Conservation (phyloP, 495 filamentous ascomycete genomes). For the Daldinia loculata region DNA sequence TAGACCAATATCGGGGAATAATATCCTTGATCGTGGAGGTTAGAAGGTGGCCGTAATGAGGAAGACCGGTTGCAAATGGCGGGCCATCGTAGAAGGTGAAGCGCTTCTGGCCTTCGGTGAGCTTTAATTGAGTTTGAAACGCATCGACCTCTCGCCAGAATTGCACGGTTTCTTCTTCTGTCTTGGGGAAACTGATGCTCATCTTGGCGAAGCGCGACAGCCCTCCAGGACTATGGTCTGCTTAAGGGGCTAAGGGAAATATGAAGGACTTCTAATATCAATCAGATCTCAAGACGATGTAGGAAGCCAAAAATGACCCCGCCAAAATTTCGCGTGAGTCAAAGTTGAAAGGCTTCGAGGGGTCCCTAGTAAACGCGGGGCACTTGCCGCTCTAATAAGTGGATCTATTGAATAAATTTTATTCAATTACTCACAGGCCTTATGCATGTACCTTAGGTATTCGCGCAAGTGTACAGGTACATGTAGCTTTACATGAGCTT, state of each 20-base stretch:
- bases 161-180: conserved; percentile 36
- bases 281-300: not conserved
- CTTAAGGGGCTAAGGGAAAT: not conserved
- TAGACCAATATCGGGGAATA: conserved; percentile 96
- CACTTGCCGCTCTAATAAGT: conserved; percentile 14
- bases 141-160: conserved; percentile 49
- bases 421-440: not conserved
- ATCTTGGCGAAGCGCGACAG: conserved; percentile 28
- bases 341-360: conserved; percentile 2
- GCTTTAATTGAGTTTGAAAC: conserved; percentile 62
- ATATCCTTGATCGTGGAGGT: conserved; percentile 98
- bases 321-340: conserved; percentile 38
- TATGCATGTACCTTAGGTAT: not conserved
- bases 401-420: not conserved
- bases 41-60: conserved; percentile 95
- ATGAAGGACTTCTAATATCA: not conserved
- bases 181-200: conserved; percentile 36
- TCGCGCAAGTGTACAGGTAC: not conserved
- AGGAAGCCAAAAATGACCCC: conserved; percentile 13
- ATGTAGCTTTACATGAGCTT: not conserved
- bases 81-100: conserved; percentile 89
- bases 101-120: conserved; percentile 67
- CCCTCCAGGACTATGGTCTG: not conserved
- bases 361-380: conserved; percentile 24
- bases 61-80: conserved; percentile 70